Evolutionary conservation across 495 filamentous ascomycete species (phyloP), one percentile per base, ranked within the genome.

Genomic region (Extremus antarcticus): DNA sequence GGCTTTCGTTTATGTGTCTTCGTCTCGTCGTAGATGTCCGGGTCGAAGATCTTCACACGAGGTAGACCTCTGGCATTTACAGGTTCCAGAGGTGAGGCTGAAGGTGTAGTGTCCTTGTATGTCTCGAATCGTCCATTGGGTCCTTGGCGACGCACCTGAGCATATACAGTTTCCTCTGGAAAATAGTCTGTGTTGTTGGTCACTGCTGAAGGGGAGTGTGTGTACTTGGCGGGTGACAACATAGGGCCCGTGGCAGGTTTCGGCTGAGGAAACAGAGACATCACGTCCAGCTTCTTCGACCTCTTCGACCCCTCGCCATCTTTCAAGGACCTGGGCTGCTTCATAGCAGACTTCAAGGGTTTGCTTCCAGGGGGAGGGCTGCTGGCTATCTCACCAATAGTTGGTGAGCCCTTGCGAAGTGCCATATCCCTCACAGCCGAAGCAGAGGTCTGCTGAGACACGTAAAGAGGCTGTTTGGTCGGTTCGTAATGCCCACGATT

Each of bases 381-480:
- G 48, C 43, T 51, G 25, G 65, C 55, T 0, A 40, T 45, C 1
- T 48, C 25, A 21, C n/a, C 45, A 20, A 43, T 23, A 23, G 41
- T 57, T 16, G 59, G 55, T 23, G 56, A 38, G 21, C 63, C 65
- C 53, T 69, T 69, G 15, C 64, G 53, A 38, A 70, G 50, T 1
- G 60, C 63, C 64, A 57, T 65, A 43, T 70, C 70, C 24, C 68
- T 62, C 2, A 66, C 63, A 0, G 68, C 62, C 17, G 70, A 70
- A 2, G 55, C 61, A 9, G 67, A 72, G 0, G 68, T 68, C 55
- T 71, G 70, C 53, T 72, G 70, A 10, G 67, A 67, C 13, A 70
- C 56, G 19, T 62, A 49, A 9, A 62, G 55, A 7, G 68, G 67
- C 29, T 60, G 64, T 24, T 53, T 63, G 9, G 64, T 49, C 9